Percentiles rank a stretch among this genome's conserved stretches.
These are phyloP conservation scores for Scytalidium lignicola DNA, from an alignment of 2,329 filamentous ascomycete genomes.

Conservation along the genomic window DNA sequence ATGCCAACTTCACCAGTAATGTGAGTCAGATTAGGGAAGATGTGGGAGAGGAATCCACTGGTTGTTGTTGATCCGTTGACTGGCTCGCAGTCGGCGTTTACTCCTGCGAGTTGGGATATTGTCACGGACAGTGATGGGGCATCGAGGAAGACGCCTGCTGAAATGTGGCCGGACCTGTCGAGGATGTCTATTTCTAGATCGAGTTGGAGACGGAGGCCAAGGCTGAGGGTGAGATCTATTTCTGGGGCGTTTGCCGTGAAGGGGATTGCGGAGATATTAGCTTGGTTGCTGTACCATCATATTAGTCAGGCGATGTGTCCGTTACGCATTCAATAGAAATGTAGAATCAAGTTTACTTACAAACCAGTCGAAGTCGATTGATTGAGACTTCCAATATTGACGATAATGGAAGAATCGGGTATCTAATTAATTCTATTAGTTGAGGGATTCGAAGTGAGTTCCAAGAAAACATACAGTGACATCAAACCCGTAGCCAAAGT, in stretches of 20 bases:
- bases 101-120: conserved; percentile 3
- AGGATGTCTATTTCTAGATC: conserved; percentile 3
- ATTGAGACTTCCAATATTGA: conserved; percentile 5
- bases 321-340: neutral
- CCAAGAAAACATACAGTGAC: conserved; percentile 1
- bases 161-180: neutral
- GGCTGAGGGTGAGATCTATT: conserved; percentile 2
- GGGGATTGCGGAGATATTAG: conserved; percentile 5
- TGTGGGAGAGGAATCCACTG: conserved; percentile 1
- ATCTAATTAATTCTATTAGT: conserved; percentile 1
- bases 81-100: conserved; percentile 6
- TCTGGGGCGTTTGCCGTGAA: conserved; percentile 7
- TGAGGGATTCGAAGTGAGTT: too few relatives aligned
- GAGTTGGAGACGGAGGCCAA: conserved; percentile 6
- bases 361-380: conserved; percentile 5
- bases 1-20: conserved; percentile 1
- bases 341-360: neutral
- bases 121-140: conserved; percentile 3
- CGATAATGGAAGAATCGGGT: conserved; percentile 6
- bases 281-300: neutral
- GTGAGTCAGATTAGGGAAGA: conserved; percentile 7
- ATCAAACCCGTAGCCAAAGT: conserved; percentile 8
- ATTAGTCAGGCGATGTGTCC: neutral
- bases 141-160: conserved; percentile 7
- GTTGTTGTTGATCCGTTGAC: neutral